Conservation (phyloP, 192 early-diverging fungal species). For the Helicostylum pulchrum region DNA sequence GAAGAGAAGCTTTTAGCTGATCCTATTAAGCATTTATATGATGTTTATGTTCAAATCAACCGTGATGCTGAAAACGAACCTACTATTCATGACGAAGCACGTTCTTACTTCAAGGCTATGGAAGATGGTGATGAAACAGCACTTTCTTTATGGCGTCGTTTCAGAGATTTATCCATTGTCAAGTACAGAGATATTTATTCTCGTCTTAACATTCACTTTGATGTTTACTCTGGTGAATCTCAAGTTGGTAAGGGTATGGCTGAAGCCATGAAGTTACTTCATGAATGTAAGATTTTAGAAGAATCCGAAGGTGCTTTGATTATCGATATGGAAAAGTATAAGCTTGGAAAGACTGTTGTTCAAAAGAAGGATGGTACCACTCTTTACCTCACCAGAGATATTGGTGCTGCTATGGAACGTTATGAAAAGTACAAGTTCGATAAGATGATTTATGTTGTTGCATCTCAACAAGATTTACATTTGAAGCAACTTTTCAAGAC, state of each 20-base stretch:
- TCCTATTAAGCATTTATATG: constrained; percentile 89
- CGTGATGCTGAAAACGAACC: constrained; percentile 62
- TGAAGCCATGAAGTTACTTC: constrained; percentile 67
- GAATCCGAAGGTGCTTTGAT: constrained; percentile 83
- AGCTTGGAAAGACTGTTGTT: constrained; percentile 80
- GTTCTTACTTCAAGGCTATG: constrained; percentile 91
- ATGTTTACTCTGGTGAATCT: constrained; percentile 94
- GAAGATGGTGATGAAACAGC: constrained; percentile 86
- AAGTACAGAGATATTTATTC: constrained; percentile 91
- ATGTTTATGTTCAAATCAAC: constrained; percentile 91
- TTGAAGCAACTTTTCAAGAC: constrained; percentile 95
- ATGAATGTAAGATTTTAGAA: constrained; percentile 66
- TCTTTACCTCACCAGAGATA: constrained; percentile 93
- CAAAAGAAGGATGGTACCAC: constrained; percentile 90
- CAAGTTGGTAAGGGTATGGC: constrained; percentile 77
- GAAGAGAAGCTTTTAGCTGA: constrained; percentile 76
- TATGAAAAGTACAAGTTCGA: constrained; percentile 87
- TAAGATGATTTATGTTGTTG: constrained; percentile 90
- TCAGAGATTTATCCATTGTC: constrained; percentile 85
- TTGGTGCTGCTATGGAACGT: constrained; percentile 93
- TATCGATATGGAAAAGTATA: constrained; percentile 78
- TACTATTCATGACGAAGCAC: constrained; percentile 76
- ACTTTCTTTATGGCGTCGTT: constrained; percentile 80
- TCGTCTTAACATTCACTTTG: constrained; percentile 89
- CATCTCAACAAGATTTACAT: constrained; percentile 87